A percentile compares a stretch with the other conserved stretches of the same genome.
phyloP scores from a whole-genome alignment of 1,139 yeast species.

The Kodamaea arcana region DNA sequence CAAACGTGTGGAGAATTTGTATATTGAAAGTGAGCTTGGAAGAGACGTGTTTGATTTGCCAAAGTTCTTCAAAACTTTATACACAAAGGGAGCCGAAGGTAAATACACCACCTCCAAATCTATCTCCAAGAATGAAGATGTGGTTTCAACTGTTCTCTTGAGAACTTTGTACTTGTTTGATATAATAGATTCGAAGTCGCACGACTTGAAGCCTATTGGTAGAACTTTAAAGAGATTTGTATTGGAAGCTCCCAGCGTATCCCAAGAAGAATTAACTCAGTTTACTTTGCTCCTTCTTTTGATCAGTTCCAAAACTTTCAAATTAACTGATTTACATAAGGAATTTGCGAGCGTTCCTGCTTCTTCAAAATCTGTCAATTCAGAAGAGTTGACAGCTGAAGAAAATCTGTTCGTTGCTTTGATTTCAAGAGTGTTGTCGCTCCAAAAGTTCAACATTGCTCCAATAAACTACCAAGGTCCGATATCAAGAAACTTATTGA shows the following conservation, averaged over 20 bases:
- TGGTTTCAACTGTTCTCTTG: slow-evolving; percentile 56
- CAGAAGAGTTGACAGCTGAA: slow-evolving; percentile 26
- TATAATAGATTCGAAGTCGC: slow-evolving; percentile 43
- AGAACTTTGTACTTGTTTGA: slow-evolving; percentile 57
- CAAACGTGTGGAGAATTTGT: slow-evolving; percentile 20
- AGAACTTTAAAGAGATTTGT: slow-evolving; percentile 39
- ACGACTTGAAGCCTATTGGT: slow-evolving; percentile 56
- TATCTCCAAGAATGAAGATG: slow-evolving; percentile 44
- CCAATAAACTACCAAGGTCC: slow-evolving; percentile 69
- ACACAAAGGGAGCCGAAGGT: slow-evolving; percentile 6
- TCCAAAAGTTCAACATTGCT: slow-evolving; percentile 49
- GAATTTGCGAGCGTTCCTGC: slow-evolving; percentile 36
- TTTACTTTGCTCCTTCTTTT: slow-evolving; percentile 47
- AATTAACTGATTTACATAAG: slow-evolving; percentile 25
- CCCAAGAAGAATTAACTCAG: slow-evolving; percentile 23
- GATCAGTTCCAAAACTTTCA: slow-evolving; percentile 26
- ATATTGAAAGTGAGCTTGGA: slow-evolving; percentile 11
- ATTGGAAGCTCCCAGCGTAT: slow-evolving; percentile 16
- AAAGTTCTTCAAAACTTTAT: slow-evolving; percentile 29
- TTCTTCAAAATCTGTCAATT: slow-evolving; percentile 22
- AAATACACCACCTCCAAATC: slow-evolving; percentile 13
- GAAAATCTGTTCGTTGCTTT: slow-evolving; percentile 40
- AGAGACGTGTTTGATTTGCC: slow-evolving; percentile 29
- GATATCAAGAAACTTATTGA: slow-evolving; percentile 56
- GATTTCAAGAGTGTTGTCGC: slow-evolving; percentile 56